Base-by-base conservation (phyloP, 75 land plant species). In the Cryptomeria japonica region DNA sequence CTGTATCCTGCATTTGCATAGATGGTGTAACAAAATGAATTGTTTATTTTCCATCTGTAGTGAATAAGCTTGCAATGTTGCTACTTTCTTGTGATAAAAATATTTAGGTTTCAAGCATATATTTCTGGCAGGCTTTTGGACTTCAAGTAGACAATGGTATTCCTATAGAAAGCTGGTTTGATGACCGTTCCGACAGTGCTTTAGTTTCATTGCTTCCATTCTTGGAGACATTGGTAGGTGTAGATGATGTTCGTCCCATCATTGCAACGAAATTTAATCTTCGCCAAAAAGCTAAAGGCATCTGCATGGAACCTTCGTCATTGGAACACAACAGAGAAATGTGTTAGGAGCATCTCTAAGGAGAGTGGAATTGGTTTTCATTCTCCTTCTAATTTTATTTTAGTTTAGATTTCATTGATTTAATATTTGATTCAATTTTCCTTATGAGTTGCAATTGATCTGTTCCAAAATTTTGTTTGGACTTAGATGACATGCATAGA, bases 121-220 rank as follows among this genome's bases (percentile, higher is more conserved):
- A 10, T 41, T 82, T 56, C 22, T 88, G 61, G 34, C 94, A 96
- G 96, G 97, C 96, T 82, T 96, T 96, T 89, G 94, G 97, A 19
- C 95, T 96, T 83, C 97, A 96, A 91, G 91, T 96, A 34, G 96
- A 96, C 90, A 96, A 96, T 88, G 97, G 97, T 19, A 93, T 96
- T 55, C 97, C 97, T 38, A 95, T 96, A 18, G 93, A 95, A 79
- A 96, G 97, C 89, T 96, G 95, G 97, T 96, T 95, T 88, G 94
- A 95, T 41, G 96, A 96, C 41, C 90, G 87, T 41, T 89, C 92
- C 19, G 96, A 96, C 85, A 84, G 85, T 84, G 97, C 91, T 47
- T 76, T 96, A 75, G 86, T 92, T 28, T 73, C 86, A 77, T 76
- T 96, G 39, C 94, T 96, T 61, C 96, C 97, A 5, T 96, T 96